Percentiles rank a stretch among this genome's conserved stretches.
These are phyloP conservation scores for Aphanocladium album DNA, from an alignment of 2,329 filamentous ascomycete species.

Conservation along the genomic window DNA sequence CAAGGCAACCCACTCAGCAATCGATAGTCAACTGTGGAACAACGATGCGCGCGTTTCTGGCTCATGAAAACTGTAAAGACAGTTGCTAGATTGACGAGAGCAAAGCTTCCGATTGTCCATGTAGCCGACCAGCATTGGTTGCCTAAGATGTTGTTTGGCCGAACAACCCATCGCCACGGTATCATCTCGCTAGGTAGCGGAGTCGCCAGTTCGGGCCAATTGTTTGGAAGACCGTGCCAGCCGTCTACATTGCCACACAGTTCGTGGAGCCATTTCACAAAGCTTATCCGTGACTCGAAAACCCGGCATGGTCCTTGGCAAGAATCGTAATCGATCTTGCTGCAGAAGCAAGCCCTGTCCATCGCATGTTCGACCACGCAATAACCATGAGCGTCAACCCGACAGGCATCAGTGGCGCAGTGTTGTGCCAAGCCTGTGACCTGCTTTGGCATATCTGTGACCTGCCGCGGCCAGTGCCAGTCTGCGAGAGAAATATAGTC, in stretches of 20 bases:
- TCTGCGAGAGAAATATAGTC: background rate
- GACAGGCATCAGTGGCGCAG: slow-evolving; percentile 1
- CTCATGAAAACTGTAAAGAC: background rate
- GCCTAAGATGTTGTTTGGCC: background rate
- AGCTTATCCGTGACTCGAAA: slow-evolving; percentile 8
- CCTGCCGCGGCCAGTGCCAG: background rate
- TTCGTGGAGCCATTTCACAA: slow-evolving; percentile 8
- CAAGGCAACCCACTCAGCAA: background rate
- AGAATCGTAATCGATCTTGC: background rate
- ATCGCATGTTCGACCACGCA: background rate
- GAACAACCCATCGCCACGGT: background rate
- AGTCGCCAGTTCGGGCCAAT: background rate
- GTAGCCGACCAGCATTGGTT: background rate
- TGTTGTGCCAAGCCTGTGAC: background rate
- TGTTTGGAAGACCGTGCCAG: slow-evolving; percentile 7
- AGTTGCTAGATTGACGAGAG: background rate
- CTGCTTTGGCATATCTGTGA: background rate
- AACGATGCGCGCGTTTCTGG: background rate
- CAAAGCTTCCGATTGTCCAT: background rate
- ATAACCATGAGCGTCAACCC: background rate
- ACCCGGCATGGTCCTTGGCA: background rate
- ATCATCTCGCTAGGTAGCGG: background rate
- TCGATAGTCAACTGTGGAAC: background rate
- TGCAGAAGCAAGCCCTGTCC: background rate
- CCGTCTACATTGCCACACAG: slow-evolving; percentile 1